Evolutionary conservation across 352 stramenopile species (phyloP).

Genomic region (Phytophthora hibernalis): DNA sequence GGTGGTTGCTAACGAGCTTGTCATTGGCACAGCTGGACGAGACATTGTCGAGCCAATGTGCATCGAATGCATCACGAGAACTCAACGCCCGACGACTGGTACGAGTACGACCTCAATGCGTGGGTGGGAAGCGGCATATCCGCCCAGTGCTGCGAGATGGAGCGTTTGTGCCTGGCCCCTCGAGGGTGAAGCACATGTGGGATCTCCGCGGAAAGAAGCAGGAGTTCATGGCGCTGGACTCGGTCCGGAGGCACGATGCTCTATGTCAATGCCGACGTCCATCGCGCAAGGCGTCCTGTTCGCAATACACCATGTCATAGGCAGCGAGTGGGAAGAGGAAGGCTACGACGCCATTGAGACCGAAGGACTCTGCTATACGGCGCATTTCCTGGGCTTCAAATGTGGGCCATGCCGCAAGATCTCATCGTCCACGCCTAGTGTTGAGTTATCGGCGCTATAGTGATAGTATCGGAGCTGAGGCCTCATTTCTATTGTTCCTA

Average conservation of each 20-base stretch:
- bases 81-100: background rate
- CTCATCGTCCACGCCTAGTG: constrained; percentile 25
- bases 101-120: constrained; percentile 20
- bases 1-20: background rate
- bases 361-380: constrained; percentile 46
- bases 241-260: constrained; percentile 52
- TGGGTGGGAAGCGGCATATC: constrained; percentile 12
- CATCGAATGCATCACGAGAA: constrained; percentile 1
- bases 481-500: too few relatives aligned
- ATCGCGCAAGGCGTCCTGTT: constrained; percentile 51
- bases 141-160: constrained; percentile 9
- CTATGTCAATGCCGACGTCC: constrained; percentile 47
- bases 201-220: background rate
- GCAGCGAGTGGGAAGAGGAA: constrained; percentile 39
- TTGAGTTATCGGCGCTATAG: background rate
- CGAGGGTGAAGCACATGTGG: constrained; percentile 8
- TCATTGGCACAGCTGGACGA: background rate
- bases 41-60: constrained; percentile 20
- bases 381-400: constrained; percentile 47
- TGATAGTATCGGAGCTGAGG: too few relatives aligned
- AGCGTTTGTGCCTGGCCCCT: constrained; percentile 2
- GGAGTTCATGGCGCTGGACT: constrained; percentile 35
- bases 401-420: constrained; percentile 51
- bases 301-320: constrained; percentile 40
- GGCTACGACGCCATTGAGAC: constrained; percentile 55